Evolutionary conservation across 1,284 basidiomycete genomes (phyloP).

Genomic region (Leucoagaricus sp.): DNA sequence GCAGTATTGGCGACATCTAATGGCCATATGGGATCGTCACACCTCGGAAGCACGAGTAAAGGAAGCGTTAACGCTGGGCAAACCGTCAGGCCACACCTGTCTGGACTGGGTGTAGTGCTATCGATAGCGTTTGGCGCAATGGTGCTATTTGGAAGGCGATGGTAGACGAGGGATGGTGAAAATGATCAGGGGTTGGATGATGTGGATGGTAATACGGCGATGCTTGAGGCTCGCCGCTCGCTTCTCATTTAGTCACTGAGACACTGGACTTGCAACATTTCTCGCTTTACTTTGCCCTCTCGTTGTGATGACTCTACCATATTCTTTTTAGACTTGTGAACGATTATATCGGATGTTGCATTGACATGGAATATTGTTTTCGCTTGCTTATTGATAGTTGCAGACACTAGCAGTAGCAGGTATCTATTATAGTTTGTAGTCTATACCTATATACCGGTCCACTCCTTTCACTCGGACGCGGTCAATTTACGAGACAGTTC

Average conservation of each 20-base stretch:
- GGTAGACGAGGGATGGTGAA: too few relatives aligned
- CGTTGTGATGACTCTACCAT: neutral
- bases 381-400: neutral
- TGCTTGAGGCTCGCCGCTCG: neutral
- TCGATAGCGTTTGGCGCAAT: conserved; percentile 7
- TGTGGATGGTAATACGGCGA: neutral
- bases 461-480: too few relatives aligned
- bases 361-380: neutral
- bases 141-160: conserved; percentile 4
- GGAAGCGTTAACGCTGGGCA: conserved; percentile 20
- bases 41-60: conserved; percentile 46
- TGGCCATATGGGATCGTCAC: conserved; percentile 41
- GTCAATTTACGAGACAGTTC: too few relatives aligned
- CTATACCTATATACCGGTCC: conserved; percentile 1
- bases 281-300: neutral
- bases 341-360: neutral
- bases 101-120: conserved; percentile 4
- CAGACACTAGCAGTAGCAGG: neutral
- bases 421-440: neutral
- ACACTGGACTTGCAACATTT: neutral
- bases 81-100: neutral
- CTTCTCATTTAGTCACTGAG: neutral
- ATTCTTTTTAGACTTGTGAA: neutral
- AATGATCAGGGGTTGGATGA: neutral
- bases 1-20: conserved; percentile 49